Base-by-base conservation (phyloP, 306 rosid species). In the Cucurbita maxima region DNA sequence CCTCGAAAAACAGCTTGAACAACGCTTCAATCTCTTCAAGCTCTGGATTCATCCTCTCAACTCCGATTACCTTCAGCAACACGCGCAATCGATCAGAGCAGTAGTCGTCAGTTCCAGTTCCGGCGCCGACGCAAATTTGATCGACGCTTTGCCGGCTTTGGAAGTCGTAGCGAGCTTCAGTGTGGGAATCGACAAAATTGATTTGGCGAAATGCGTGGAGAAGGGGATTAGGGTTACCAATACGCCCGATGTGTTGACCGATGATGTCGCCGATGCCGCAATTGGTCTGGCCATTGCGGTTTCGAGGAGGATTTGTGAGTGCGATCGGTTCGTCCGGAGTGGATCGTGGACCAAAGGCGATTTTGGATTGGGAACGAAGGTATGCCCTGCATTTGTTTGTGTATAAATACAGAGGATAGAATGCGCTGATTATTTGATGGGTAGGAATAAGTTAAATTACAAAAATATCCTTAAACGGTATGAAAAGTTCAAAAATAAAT, bases 241-340 rank as follows among this genome's bases (percentile, higher is more conserved):
- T 67, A 90, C 98, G 0, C 97, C 92, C 0, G 92, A 87, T 19
- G 98, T 87, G n/a, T 76, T 94, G 87, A 89, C 96, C 6, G 95
- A 94, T 1, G 98, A 94, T 0, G 92, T 83, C 1, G 96, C 95
- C 3, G 97, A 94, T 55, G 77, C 89, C 50, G 80, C 97, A 0
- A 83, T 94, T 4, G 91, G 94, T 0, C 63, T 90, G 77, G 79
- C 83, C 8, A 36, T 89, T 15, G 81, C 92, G 0, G 83, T 90
- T 10, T 52, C 86, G 79, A 73, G 98, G 72, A 76, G 90, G 78
- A 72, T 94, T 18, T 87, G 82, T 18, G 87, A 76, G 62, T 66
- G 89, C 58, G 98, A 89, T 71, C 84, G 94, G 6, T 90, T 52
- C 34, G 83, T 94, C n/a, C 82, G 95, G 62, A 76, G 75, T 37